These are phyloP conservation scores for Aureobasidium sp. DNA, from an alignment of 2,329 filamentous ascomycete species.

Conservation along the genomic window DNA sequence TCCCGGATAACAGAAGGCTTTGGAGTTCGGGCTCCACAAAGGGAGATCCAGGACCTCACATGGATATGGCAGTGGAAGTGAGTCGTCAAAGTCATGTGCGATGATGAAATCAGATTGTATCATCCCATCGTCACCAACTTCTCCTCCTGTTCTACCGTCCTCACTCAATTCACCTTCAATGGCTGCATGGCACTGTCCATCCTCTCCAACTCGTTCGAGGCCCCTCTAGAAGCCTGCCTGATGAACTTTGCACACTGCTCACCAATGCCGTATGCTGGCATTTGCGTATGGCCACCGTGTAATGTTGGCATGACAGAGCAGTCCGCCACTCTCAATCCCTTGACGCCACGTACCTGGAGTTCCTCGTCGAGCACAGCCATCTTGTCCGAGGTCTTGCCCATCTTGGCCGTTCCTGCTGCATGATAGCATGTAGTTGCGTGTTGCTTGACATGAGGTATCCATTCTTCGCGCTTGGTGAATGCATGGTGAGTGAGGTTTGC, in stretches of 20 bases:
- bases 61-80: too few relatives aligned
- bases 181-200: background rate
- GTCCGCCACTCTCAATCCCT: constrained; percentile 47
- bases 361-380: constrained; percentile 47
- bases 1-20: too few relatives aligned
- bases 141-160: background rate
- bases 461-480: constrained; percentile 48
- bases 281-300: constrained; percentile 47
- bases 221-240: background rate
- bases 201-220: background rate
- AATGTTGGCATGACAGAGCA: constrained; percentile 46
- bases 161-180: background rate
- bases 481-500: constrained; percentile 42
- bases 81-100: too few relatives aligned
- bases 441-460: constrained; percentile 47
- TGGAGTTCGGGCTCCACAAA: too few relatives aligned
- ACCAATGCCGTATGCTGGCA: constrained; percentile 51
- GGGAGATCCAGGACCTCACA: too few relatives aligned
- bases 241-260: constrained; percentile 27
- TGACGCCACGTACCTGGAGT: constrained; percentile 45
- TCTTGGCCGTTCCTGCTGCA: constrained; percentile 49
- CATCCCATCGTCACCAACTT: too few relatives aligned
- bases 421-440: constrained; percentile 39
- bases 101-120: too few relatives aligned
- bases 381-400: constrained; percentile 42